These are phyloP conservation scores for Ceratocystis harringtonii DNA, from an alignment of 2,329 filamentous ascomycete genomes.

Conservation along the genomic window DNA sequence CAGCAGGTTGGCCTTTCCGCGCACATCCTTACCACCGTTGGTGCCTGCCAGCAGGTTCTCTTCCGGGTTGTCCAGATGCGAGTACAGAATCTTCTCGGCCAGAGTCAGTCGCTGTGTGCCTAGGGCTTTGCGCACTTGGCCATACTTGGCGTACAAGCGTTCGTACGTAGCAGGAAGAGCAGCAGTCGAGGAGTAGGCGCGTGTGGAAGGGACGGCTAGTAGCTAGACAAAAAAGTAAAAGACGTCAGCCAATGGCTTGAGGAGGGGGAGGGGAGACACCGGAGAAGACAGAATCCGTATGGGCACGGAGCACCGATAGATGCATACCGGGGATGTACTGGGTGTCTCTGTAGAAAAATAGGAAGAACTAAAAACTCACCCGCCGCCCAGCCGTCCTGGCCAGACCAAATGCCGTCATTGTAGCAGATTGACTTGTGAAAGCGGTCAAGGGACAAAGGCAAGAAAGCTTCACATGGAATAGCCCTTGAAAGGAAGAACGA, in stretches of 20 bases:
- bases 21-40: slow-evolving; percentile 66
- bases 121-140: slow-evolving; percentile 59
- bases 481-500: background rate
- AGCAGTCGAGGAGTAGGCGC: slow-evolving; percentile 28
- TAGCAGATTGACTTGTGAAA: slow-evolving; percentile 15
- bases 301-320: background rate
- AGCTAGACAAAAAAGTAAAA: background rate
- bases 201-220: slow-evolving; percentile 20
- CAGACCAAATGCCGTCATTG: slow-evolving; percentile 38
- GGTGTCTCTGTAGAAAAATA: slow-evolving; percentile 8
- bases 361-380: slow-evolving; percentile 28
- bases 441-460: background rate
- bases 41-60: slow-evolving; percentile 74
- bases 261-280: background rate
- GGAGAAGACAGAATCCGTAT: background rate
- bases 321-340: background rate
- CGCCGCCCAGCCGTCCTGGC: slow-evolving; percentile 34
- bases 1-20: slow-evolving; percentile 83
- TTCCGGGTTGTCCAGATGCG: slow-evolving; percentile 78
- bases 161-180: slow-evolving; percentile 57
- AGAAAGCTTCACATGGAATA: background rate
- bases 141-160: slow-evolving; percentile 63
- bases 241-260: background rate
- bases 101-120: slow-evolving; percentile 58
- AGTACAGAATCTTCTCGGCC: slow-evolving; percentile 96